Percentiles rank a stretch among this genome's conserved stretches.
phyloP scores from a whole-genome alignment of 345 rosid genomes.

The Pugionium dolabratum region DNA sequence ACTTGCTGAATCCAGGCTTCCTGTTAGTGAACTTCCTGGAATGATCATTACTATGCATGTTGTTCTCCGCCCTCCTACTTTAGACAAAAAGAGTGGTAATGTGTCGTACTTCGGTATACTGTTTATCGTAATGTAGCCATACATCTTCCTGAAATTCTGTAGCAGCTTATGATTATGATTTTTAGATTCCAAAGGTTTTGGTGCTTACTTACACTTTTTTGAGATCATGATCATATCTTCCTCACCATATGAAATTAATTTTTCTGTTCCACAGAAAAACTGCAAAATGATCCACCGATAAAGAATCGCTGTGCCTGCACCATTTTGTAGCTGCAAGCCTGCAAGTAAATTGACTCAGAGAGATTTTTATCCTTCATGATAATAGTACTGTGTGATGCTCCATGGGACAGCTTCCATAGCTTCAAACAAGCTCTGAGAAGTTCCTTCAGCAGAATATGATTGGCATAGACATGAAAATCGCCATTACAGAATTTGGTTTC shows the following conservation, averaged over 20 bases:
- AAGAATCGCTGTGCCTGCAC: conserved; percentile 59
- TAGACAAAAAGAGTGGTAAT: conserved; percentile 62
- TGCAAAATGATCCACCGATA: conserved; percentile 46
- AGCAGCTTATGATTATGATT: background rate
- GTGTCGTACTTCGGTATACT: too few relatives aligned
- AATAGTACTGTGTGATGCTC: conserved; percentile 26
- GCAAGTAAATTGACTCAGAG: conserved; percentile 28
- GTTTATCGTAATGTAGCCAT: background rate
- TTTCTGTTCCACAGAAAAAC: conserved; percentile 53
- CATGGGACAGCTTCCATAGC: conserved; percentile 26
- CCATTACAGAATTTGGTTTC: conserved; percentile 26
- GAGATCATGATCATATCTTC: conserved; percentile 19
- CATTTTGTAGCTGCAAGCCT: conserved; percentile 58
- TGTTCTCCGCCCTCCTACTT: conserved; percentile 66
- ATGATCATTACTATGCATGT: conserved; percentile 81
- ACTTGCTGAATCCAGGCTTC: conserved; percentile 68
- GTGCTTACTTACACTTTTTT: background rate
- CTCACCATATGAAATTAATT: too few relatives aligned
- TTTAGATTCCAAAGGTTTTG: conserved; percentile 7
- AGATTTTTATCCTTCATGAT: conserved; percentile 27
- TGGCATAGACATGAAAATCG: conserved; percentile 27
- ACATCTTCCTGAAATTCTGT: too few relatives aligned
- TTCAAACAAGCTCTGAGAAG: conserved; percentile 27
- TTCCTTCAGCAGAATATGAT: conserved; percentile 31
- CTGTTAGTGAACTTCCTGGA: conserved; percentile 62